Conservation (phyloP, 768 basidiomycete genomes). For the Tephrocybe rancida region DNA sequence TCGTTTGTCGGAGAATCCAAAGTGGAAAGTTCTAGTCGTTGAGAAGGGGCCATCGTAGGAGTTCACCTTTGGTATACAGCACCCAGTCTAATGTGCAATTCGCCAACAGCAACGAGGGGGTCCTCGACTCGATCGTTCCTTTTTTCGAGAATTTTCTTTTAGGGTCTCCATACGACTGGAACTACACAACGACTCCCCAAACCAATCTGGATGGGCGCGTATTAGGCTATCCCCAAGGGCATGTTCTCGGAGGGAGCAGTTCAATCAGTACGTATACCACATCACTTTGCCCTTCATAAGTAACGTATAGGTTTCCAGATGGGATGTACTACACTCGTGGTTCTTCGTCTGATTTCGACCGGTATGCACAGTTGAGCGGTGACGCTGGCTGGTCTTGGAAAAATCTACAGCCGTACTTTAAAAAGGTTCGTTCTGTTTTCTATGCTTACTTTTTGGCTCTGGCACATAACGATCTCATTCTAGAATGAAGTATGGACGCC, state of each 20-base stretch:
- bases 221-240: background rate
- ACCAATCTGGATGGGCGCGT: background rate
- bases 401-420: background rate
- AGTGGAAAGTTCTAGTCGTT: background rate
- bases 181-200: background rate
- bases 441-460: background rate
- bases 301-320: background rate
- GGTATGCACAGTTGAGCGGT: background rate
- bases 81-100: background rate
- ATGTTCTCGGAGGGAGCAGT: background rate
- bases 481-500: background rate
- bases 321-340: background rate
- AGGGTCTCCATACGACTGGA: background rate
- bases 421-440: background rate
- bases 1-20: background rate
- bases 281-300: background rate
- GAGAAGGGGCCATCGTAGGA: background rate
- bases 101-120: background rate
- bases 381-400: background rate
- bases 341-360: background rate
- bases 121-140: background rate
- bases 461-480: background rate
- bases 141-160: background rate
- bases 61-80: background rate
- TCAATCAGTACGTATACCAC: background rate